Evolutionary conservation across 768 basidiomycete genomes (phyloP), one percentile per base, ranked within the genome.

Genomic region (Chalciporus piperatus): DNA sequence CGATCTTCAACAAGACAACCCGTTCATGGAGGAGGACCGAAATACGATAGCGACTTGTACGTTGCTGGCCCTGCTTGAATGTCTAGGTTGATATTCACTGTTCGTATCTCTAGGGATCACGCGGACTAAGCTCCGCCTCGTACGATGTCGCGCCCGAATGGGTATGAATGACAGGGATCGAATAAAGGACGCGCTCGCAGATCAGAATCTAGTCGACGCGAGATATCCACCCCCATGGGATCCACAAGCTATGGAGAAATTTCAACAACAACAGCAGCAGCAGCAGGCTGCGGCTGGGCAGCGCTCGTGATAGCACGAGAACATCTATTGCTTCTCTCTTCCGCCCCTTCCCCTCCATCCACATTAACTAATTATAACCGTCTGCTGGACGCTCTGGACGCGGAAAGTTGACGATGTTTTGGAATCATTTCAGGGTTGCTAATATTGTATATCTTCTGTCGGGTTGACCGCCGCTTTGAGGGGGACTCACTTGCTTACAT

Each of bases 1-100:
- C 64, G 89, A 96, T 61, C 75, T 92, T 2, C 87, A 92, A 66
- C 81, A 77, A 9, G 88, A 84, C 13, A 92, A 91, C 63, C 89
- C 91, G 3, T 92, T 85, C 68, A 79, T 85, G 79, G 88, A 89
- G 46, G 89, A 92, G 59, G 91, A 92, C 60, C 78, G 84, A 27
- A 78, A 81, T 37, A 90, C 87, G 5, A 89, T 92, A 43, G 79
- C 81, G 14, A 89, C 81, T 3, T 92, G 89, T 89, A 53, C 38
- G 85, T 27, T 39, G 23, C 46, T 17, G 6, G 33, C 8, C 45
- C 41, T 46, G 37, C 20, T 59, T 45, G 38, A 42, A 23, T n/a
- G 14, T 16, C 13, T 61, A 9, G 22, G 22, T 22, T 22, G 22
- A 22, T 22, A 22, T 22, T 22, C 22, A 22, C 22, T 22, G 22